These are phyloP conservation scores for Beta macrorhiza DNA, from an alignment of 179 eudicot genomes.

Conservation along the genomic window DNA sequence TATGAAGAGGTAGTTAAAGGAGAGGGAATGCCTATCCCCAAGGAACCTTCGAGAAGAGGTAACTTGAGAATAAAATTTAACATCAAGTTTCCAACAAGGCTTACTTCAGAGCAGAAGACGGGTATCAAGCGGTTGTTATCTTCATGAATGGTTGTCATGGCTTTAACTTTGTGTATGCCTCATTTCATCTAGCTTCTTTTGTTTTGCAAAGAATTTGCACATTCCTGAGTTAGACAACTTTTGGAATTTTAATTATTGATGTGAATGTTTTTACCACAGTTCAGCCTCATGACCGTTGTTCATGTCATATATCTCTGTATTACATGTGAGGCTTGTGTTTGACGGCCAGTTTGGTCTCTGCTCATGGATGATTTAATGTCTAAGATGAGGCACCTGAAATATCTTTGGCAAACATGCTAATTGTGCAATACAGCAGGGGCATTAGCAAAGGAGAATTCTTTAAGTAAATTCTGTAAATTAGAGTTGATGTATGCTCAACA, in stretches of 20 bases:
- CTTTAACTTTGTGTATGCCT: conserved; percentile 23
- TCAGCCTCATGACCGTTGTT: conserved; percentile 4
- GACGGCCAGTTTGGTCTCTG: neutral
- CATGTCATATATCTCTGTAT: conserved; percentile 8
- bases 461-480: neutral
- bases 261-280: conserved; percentile 10
- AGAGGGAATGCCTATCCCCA: conserved; percentile 84
- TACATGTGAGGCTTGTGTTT: conserved; percentile 6
- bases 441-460: neutral
- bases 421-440: conserved; percentile 4
- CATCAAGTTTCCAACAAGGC: conserved; percentile 73
- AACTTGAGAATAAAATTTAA: conserved; percentile 66
- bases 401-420: neutral
- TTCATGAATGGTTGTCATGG: conserved; percentile 29
- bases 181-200: conserved; percentile 25
- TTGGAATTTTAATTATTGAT: conserved; percentile 11
- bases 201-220: conserved; percentile 26
- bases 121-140: conserved; percentile 75
- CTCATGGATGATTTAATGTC: neutral
- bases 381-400: neutral
- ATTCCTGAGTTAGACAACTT: conserved; percentile 21
- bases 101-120: conserved; percentile 81
- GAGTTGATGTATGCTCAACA: neutral
- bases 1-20: conserved; percentile 77
- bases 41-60: conserved; percentile 64